Base-by-base conservation (phyloP, 139 green algal species). In the Chlamydomonas schloesseri region DNA sequence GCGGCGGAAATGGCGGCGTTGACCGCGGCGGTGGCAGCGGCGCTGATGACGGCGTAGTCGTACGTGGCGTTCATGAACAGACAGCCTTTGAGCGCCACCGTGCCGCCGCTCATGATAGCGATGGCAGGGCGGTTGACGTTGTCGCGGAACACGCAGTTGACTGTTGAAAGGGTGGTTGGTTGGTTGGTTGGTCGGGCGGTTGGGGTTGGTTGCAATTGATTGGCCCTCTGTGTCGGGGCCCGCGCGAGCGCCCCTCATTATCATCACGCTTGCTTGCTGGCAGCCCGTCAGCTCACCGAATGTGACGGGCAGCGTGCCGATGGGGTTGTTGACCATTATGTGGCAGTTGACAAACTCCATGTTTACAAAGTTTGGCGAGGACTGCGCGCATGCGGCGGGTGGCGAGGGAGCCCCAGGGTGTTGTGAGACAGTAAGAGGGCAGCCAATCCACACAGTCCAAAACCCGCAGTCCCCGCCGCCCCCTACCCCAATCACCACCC, bases 81-180 rank as follows among this genome's bases (percentile, higher is more conserved):
- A 28, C 60, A 64, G 60, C 10, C 29, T 6, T 31, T 20, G 4
- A 83, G 5, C 14, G 42, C 17, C 29, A 83, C 26, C 0, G 8
- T 21, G 17, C 60, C 60, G n/a, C 58, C 37, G 3, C 28, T 3
- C 14, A 15, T 5, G 9, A 83, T 42, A 20, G 73, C 60, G 0
- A 83, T 47, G 13, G 42, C 60, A 5, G 76, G 76, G 17, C 76
- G 57, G 60, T 46, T 65, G 62, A 60, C 17, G 3, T 62, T 73
- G 37, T 83, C 62, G 2, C 76, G 76, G 26, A 83, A 62, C 36
- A 73, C 76, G 57, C 76, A 83, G 60, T 83, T 83, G 60, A 47
- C 42, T 71, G 60, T n/a, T 3, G 60, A 13, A 2, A 11, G 15
- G 15, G 26, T 1, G 26, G 60, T n/a, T 29, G 26, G 60, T 8